phyloP scores from a whole-genome alignment of 805 yeast species.

The Cyberlindnera galapagoensis region DNA sequence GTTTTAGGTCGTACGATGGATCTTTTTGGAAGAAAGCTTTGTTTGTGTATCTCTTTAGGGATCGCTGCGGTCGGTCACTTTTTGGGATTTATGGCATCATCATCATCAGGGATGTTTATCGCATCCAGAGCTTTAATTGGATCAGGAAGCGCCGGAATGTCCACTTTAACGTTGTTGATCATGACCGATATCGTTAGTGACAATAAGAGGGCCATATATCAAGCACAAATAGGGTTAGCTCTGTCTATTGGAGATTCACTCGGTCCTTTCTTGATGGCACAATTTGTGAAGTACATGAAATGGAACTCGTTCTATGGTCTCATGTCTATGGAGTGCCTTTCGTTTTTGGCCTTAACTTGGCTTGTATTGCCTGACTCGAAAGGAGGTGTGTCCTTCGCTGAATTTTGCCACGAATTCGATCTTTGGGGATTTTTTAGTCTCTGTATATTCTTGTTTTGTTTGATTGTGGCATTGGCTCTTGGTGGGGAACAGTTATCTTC shows the following conservation, averaged over 20 bases:
- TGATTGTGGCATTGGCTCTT: slow-evolving; percentile 9
- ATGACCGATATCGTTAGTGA: slow-evolving; percentile 47
- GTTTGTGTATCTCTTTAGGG: slow-evolving; percentile 33
- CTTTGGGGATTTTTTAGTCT: slow-evolving; percentile 7
- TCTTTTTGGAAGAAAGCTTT: slow-evolving; percentile 45
- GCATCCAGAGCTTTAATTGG: slow-evolving; percentile 47
- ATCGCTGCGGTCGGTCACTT: slow-evolving; percentile 39
- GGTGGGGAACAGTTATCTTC: slow-evolving; percentile 9
- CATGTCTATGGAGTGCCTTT: slow-evolving; percentile 31
- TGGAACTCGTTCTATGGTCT: slow-evolving; percentile 53
- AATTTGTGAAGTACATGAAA: slow-evolving; percentile 30
- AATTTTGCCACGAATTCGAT: slow-evolving; percentile 4
- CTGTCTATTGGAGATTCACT: slow-evolving; percentile 45
- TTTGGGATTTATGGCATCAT: slow-evolving; percentile 44
- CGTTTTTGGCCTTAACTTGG: neutral
- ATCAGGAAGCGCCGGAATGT: slow-evolving; percentile 48
- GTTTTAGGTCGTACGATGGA: slow-evolving; percentile 49
- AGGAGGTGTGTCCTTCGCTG: neutral
- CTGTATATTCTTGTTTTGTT: slow-evolving; percentile 5
- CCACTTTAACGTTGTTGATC: slow-evolving; percentile 43
- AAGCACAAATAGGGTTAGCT: slow-evolving; percentile 45
- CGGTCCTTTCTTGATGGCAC: slow-evolving; percentile 54
- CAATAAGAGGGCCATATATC: slow-evolving; percentile 45
- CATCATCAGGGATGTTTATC: slow-evolving; percentile 38
- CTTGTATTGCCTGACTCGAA: slow-evolving; percentile 2